Base-by-base conservation (phyloP, 2,329 filamentous ascomycete species). In the Drechslerella stenobrocha region DNA sequence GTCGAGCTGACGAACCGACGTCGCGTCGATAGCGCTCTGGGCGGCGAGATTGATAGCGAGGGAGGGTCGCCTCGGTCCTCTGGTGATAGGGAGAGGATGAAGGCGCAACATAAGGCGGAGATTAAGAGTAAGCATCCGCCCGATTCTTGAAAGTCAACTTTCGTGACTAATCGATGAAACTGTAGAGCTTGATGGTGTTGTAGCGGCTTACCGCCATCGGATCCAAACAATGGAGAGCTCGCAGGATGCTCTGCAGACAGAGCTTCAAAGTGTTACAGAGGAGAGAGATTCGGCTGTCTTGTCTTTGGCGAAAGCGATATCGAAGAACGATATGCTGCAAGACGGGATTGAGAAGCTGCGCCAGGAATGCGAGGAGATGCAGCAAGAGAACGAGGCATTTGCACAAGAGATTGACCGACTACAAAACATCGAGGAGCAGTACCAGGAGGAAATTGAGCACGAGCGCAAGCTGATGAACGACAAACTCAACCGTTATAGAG, bases 261-360 rank as follows among this genome's bases (percentile, higher is more conserved):
- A 72, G 53, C 65, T 69, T 8, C 26, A 42, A 20, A 50, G 18
- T 30, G 52, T 70, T 24, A 72, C 70, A 23, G 70, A 71, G 22
- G 72, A 74, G 37, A 69, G 70, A 7, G 70, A 73, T 58, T 55
- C 60, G 11, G 72, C 71, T 3, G 66, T 72, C 30, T 63, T 56
- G 23, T 69, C 65, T 2, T 63, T 72, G 6, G 72, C 72, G 0
- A 51, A 48, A n/a, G 52, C 56, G 7, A 37, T 50, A 9, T 40
- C 44, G 30, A 58, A 56, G 45, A 67, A 60, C 20, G 63, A 67
- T 18, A 23, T 30, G 3, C 30, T 67, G 20, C 20, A 51, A 7
- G 22, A 37, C 9, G 63, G 56, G 18, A 52, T 37, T n/a, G 55
- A 61, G 22, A 69, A 22, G 42, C 70, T 56, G 52, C 71, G 35